Conservation (phyloP, 2,329 filamentous ascomycete genomes). For the Gaeumannomyces sp. region DNA sequence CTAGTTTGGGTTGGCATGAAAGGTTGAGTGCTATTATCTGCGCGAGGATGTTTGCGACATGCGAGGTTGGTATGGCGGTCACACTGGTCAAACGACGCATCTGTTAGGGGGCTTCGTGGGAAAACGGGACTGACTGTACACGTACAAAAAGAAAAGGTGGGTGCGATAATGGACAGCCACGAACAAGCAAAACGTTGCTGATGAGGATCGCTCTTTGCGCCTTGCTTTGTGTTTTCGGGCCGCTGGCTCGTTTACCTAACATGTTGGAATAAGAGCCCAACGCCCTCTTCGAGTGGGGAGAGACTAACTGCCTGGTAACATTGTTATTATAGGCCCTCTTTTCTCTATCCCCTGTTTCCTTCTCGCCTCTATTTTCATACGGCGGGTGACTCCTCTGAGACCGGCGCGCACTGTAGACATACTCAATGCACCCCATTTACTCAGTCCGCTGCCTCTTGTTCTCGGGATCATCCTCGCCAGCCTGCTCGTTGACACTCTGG, state of each 20-base stretch:
- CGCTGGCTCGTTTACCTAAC: too few species aligned
- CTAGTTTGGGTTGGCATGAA: background rate
- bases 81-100: background rate
- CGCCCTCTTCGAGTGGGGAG: too few species aligned
- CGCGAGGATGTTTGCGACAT: background rate
- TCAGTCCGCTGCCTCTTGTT: conserved; percentile 44
- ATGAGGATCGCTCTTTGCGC: background rate
- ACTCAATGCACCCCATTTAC: conserved; percentile 14
- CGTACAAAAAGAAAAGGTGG: background rate
- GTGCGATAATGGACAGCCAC: too few species aligned
- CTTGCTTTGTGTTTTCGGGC: too few species aligned
- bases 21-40: background rate
- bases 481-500: conserved; percentile 24
- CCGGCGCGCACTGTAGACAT: background rate
- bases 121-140: background rate
- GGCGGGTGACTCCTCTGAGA: background rate
- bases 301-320: too few species aligned
- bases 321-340: background rate
- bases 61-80: background rate
- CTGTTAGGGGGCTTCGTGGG: background rate
- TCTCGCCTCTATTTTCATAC: background rate
- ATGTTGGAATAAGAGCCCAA: too few species aligned
- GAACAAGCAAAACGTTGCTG: background rate
- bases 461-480: conserved; percentile 32
- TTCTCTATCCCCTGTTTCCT: background rate